phyloP scores from a whole-genome alignment of 2,329 filamentous ascomycete genomes.

The Sporothrix inflata region DNA sequence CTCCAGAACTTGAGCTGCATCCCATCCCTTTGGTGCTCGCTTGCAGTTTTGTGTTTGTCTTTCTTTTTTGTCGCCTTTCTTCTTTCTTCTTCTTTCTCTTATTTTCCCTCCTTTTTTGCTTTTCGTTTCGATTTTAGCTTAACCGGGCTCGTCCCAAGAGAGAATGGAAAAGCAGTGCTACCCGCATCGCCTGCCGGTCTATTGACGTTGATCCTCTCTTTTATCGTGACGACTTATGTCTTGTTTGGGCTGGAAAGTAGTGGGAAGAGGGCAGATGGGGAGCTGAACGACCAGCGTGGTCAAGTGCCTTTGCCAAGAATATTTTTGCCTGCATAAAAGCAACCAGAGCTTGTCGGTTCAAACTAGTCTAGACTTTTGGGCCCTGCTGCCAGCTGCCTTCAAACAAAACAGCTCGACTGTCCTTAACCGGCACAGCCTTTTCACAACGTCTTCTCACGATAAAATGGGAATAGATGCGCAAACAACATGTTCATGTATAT shows the following conservation, averaged over 20 bases:
- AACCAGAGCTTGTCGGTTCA: not conserved
- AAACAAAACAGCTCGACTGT: not conserved
- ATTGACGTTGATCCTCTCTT: not conserved
- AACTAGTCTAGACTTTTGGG: not conserved
- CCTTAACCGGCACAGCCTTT: not conserved
- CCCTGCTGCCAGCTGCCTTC: not conserved
- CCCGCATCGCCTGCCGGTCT: not conserved
- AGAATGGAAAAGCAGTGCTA: not conserved
- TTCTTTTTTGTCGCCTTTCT: not conserved
- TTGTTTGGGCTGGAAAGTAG: not conserved
- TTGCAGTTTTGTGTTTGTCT: not conserved
- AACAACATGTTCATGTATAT: not conserved
- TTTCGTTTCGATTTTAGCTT: not conserved
- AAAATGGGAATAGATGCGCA: not conserved
- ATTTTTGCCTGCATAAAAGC: not conserved
- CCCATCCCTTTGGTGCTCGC: not conserved
- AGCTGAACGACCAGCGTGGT: not conserved
- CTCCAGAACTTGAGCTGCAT: not conserved
- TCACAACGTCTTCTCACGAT: no score
- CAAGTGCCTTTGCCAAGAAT: not conserved
- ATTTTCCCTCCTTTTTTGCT: not conserved
- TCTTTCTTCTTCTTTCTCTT: not conserved
- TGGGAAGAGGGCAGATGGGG: not conserved
- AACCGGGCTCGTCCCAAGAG: not conserved
- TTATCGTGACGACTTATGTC: conserved; percentile 1